phyloP scores from a whole-genome alignment of 208 protist species.

The Leishmania mexicana region DNA sequence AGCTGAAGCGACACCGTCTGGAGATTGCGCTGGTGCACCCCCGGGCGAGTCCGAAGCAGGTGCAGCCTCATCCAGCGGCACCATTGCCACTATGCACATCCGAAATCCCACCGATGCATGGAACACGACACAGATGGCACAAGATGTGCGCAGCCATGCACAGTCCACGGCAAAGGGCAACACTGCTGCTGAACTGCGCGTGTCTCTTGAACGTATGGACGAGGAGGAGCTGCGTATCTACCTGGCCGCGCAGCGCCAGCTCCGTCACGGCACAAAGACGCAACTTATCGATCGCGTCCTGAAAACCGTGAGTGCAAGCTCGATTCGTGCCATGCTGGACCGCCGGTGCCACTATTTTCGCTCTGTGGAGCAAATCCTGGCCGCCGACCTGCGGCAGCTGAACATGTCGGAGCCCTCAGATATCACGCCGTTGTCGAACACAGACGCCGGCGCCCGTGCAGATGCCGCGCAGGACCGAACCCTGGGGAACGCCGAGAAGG shows the following conservation, averaged over 20 bases:
- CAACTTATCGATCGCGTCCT: constrained; percentile 79
- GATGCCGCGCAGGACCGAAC: constrained; percentile 38
- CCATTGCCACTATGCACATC: constrained; percentile 71
- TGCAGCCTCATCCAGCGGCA: background rate
- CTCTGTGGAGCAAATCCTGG: constrained; percentile 79
- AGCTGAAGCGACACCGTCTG: background rate
- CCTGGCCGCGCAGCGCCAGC: constrained; percentile 78
- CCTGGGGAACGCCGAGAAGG: constrained; percentile 44
- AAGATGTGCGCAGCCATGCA: constrained; percentile 46
- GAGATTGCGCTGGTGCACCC: background rate
- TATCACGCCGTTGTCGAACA: background rate
- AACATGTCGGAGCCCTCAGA: constrained; percentile 14
- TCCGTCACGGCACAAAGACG: constrained; percentile 78
- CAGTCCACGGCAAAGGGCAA: constrained; percentile 31
- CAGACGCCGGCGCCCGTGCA: background rate
- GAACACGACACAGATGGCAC: constrained; percentile 65
- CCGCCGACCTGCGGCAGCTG: constrained; percentile 64
- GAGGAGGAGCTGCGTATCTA: constrained; percentile 93
- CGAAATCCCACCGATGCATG: constrained; percentile 83
- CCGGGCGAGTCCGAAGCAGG: background rate
- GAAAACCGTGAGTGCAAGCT: constrained; percentile 45
- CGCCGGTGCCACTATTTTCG: constrained; percentile 87
- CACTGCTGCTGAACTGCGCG: constrained; percentile 38
- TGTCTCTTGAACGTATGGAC: constrained; percentile 59
- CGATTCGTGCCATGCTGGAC: constrained; percentile 79